Evolutionary conservation across 495 filamentous ascomycete species (phyloP).

Genomic region (Podospora sp.): DNA sequence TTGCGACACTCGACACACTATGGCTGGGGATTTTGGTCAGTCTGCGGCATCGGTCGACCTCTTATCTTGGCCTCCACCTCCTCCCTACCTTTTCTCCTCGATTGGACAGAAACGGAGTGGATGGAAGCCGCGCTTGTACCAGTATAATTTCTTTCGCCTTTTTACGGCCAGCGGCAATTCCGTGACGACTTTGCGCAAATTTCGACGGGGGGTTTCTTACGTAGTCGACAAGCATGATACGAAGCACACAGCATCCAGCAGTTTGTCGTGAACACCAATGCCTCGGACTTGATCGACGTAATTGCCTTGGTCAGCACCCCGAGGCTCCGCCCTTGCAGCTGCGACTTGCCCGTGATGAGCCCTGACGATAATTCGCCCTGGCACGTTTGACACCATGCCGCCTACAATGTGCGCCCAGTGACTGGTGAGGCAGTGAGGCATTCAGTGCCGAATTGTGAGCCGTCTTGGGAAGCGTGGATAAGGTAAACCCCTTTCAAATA

Average conservation of each 20-base stretch:
- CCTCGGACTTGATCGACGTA: constrained; percentile 18
- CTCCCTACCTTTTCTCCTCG: constrained; percentile 25
- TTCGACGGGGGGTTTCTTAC: constrained; percentile 35
- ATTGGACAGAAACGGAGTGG: constrained; percentile 38
- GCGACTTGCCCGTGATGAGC: constrained; percentile 27
- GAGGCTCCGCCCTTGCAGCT: constrained; percentile 20
- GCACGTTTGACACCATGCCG: not conserved
- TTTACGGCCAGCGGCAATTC: constrained; percentile 37
- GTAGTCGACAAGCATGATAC: constrained; percentile 41
- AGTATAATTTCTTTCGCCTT: constrained; percentile 38
- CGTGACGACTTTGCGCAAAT: constrained; percentile 39
- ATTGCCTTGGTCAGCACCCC: constrained; percentile 19
- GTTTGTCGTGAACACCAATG: constrained; percentile 33
- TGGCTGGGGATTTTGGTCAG: constrained; percentile 33
- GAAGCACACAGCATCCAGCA: constrained; percentile 33
- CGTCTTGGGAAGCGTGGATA: not conserved
- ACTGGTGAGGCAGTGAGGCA: constrained; percentile 3
- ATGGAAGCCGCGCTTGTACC: constrained; percentile 40
- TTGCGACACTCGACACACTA: constrained; percentile 38
- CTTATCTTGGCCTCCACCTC: constrained; percentile 28
- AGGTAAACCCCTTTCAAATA: constrained; percentile 7
- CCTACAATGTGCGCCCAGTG: not conserved
- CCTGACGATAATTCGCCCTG: constrained; percentile 6
- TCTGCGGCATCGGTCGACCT: constrained; percentile 41
- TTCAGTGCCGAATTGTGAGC: not conserved